Evolutionary conservation across 1,139 yeast species (phyloP), one percentile per base, ranked within the genome.

Genomic region (Candida sanyaensis): DNA sequence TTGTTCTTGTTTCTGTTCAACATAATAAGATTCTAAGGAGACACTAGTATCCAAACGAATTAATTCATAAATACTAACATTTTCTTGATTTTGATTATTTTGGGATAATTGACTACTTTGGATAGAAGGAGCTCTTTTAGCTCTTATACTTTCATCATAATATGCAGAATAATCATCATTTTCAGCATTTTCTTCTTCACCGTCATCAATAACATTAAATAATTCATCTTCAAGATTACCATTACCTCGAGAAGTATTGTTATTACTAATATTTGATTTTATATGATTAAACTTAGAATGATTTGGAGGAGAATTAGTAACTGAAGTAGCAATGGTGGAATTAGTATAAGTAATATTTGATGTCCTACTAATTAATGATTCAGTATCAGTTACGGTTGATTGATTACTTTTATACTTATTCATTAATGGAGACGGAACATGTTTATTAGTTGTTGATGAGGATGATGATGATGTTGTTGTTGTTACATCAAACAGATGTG

Each of bases 21-120:
- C 41, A 45, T 47, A 57, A 51, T 62, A 58, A 45, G 67, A 63
- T 43, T 61, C 65, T 9, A 65, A 55, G 77, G 90, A 84, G 4
- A 73, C 60, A 45, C 69, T 69, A 27, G 77, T 67, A 12, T 81
- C 82, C 60, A 78, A 69, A 30, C 59, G 64, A 0, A 75, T 76
- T 3, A 82, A 55, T 51, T 77, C 63, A 47, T 69, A 69, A 24
- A 23, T 27, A 13, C 31, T 12, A n/a, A 36, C 41, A 10, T 42
- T 37, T 9, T 23, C 6, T 7, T 26, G 6, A 12, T 26, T 26
- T 8, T 26, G 28, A 26, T 8, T 26, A 8, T 26, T 26, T 6
- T 26, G 28, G 28, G 21, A 17, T 17, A 17, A 17, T 17, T 17
- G 21, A 17, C 21, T 17, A 17, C 28, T 26, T 26, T 26, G 28